Evolutionary conservation across 2,329 filamentous ascomycete genomes (phyloP).

Genomic region (Sphaerulina vaccinii): DNA sequence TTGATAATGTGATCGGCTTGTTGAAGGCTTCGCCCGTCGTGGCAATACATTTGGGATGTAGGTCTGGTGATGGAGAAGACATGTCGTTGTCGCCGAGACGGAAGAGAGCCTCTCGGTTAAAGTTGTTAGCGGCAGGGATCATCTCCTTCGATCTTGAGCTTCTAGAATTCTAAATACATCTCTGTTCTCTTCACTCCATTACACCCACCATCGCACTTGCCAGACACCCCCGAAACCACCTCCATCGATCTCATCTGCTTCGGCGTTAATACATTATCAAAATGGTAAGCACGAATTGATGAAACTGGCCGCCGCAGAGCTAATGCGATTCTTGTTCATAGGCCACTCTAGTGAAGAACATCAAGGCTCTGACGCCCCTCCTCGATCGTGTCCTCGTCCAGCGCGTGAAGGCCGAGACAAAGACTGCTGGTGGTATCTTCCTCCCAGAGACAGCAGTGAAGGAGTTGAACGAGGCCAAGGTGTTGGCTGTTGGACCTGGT

Average conservation of each 20-base stretch:
- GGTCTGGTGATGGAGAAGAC: slow-evolving; percentile 4
- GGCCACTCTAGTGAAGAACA: slow-evolving; percentile 74
- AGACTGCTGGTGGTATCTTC: slow-evolving; percentile 96
- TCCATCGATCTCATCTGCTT: slow-evolving; percentile 11
- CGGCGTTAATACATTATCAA: slow-evolving; percentile 11
- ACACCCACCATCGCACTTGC: not conserved
- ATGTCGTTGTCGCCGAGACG: too few relatives aligned
- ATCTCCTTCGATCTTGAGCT: too few relatives aligned
- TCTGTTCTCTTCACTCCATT: slow-evolving; percentile 11
- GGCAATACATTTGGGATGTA: slow-evolving; percentile 26
- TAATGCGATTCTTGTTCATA: slow-evolving; percentile 26
- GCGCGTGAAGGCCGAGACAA: slow-evolving; percentile 94
- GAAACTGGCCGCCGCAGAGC: slow-evolving; percentile 15
- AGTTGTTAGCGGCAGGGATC: too few relatives aligned
- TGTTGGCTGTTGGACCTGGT: slow-evolving; percentile 91
- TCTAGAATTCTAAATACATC: slow-evolving; percentile 12
- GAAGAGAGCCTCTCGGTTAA: too few relatives aligned
- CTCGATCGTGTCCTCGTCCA: slow-evolving; percentile 98
- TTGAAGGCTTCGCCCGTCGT: slow-evolving; percentile 27
- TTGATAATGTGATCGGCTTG: not conserved
- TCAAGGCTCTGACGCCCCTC: slow-evolving; percentile 91
- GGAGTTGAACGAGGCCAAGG: slow-evolving; percentile 97
- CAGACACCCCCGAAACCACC: slow-evolving; percentile 24
- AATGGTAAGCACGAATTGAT: slow-evolving; percentile 30
- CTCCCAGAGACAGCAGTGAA: slow-evolving; percentile 95